Base-by-base conservation (phyloP, 1,284 basidiomycete genomes). In the Calocybe gambosa region DNA sequence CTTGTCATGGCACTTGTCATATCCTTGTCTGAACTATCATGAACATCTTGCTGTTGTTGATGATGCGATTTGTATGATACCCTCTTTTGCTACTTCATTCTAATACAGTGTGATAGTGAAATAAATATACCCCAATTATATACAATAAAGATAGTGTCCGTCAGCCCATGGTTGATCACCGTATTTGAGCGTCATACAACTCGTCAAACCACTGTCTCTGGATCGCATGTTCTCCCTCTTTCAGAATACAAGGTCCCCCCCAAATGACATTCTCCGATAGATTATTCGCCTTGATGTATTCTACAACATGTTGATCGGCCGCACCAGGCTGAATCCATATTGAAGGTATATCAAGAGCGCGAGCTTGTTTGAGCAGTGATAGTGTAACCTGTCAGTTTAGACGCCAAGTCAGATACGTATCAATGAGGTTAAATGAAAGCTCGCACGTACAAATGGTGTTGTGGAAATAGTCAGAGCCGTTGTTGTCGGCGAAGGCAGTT, bases 301-400 rank as follows among this genome's bases (percentile, higher is more conserved):
- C 50, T 13, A 59, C 48, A 23, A 66, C 64, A 13, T 47, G 43
- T 35, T 58, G 72, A 56, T 83, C 77, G 50, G 79, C 76, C 8
- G 85, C 82, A 12, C 87, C 86, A 8, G 87, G 87, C 62, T 90
- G 86, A 31, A 89, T 72, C 87, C 87, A 90, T 44, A 89, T 67
- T 0, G 75, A 71, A 3, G 77, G 75, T 13, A 86, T 70, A 23
- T 66, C 65, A 15, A 79, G 48, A 42, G 45, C 45, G 64, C 9
- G 68, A 18, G 78, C 78, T 49, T 78, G 70, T 58, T 81, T 68
- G 54, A 84, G 65, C 33, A 81, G 67, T n/a, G 83, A 82, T 42
- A 85, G 63, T 45, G 51, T 55, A 45, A 54, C 38, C 52, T 54
- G 47, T 46, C 45, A 8, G 45, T 46, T 16, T 47, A 46, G 19